Evolutionary conservation across 345 rosid species (phyloP).

Genomic region (Lumnitzera racemosa): DNA sequence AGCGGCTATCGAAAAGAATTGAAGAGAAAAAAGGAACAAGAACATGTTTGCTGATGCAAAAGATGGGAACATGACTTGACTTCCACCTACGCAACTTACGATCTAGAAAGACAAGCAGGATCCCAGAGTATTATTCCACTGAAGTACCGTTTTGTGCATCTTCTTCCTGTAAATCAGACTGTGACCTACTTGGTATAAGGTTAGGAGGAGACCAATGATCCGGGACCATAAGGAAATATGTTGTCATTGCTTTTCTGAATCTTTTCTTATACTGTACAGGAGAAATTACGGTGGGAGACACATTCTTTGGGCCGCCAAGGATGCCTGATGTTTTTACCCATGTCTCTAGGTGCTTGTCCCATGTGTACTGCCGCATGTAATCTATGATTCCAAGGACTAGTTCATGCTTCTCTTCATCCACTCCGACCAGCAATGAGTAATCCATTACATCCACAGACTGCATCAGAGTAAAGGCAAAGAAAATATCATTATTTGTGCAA

Average conservation of each 20-base stretch:
- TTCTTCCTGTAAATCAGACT: conserved; percentile 57
- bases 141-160: conserved; percentile 32
- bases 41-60: conserved; percentile 4
- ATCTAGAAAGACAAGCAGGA: conserved; percentile 26
- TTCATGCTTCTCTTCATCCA: conserved; percentile 83
- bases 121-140: conserved; percentile 22
- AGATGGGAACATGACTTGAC: conserved; percentile 4
- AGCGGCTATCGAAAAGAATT: conserved; percentile 24
- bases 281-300: conserved; percentile 83
- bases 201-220: conserved; percentile 87
- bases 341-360: conserved; percentile 98
- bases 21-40: conserved; percentile 14
- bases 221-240: conserved; percentile 91
- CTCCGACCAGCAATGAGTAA: conserved; percentile 88
- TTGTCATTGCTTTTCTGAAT: conserved; percentile 91
- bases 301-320: conserved; percentile 81
- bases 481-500: too few species aligned
- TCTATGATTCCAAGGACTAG: conserved; percentile 90
- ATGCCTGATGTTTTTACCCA: conserved; percentile 91
- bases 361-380: conserved; percentile 95
- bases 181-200: conserved; percentile 39
- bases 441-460: conserved; percentile 96
- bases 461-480: conserved; percentile 6
- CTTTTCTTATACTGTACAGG: conserved; percentile 95
- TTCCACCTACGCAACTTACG: conserved; percentile 13